Evolutionary conservation across 805 yeast species (phyloP), one percentile per base, ranked within the genome.

Genomic region (Metschnikowia similis): DNA sequence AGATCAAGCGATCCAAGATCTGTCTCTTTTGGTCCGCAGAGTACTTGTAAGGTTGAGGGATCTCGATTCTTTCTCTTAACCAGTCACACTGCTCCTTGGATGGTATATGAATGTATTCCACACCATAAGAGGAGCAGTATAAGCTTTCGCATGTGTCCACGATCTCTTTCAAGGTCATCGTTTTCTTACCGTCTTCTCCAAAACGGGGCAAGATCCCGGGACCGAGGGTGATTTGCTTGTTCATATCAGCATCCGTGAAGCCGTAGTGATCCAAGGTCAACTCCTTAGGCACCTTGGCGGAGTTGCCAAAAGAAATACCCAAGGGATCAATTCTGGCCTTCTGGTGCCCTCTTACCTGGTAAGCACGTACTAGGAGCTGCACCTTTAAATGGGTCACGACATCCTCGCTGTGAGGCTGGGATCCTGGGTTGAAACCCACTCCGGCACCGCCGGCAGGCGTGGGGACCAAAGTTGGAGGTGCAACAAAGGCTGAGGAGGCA

Each of bases 301-400:
- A 81, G 63, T 82, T 87, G 60, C 94, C 97, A 65, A 84, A 88
- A 16, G 91, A 82, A 64, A 92, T 87, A 35, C 87, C 92, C 65
- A 94, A 76, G n/a, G 99, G 99, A 71, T 94, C 99, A 54, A 90
- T 85, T 61, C 84, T 85, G 41, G 98, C 97, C 75, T 88, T 89
- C 70, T 85, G 87, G 71, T 94, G 99, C 59, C 99, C 99, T 72
- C 98, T 84, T 47, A 94, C 99, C 76, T 94, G 99, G 74, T 91
- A 94, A 30, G 99, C 99, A 71, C 99, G 87, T 56, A 95, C 97
- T 62, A 94, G 79, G 61, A 94, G 81, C 78, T 94, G 99, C 14
- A 90, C 95, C 71, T 94, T 94, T 77, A 94, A 81, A 69, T 94
- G 98, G 55, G 88, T 79, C 56, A 87, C 79, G 41, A 91, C 89